phyloP scores from a whole-genome alignment of 2,329 filamentous ascomycete genomes.

The Fusarium sp. region DNA sequence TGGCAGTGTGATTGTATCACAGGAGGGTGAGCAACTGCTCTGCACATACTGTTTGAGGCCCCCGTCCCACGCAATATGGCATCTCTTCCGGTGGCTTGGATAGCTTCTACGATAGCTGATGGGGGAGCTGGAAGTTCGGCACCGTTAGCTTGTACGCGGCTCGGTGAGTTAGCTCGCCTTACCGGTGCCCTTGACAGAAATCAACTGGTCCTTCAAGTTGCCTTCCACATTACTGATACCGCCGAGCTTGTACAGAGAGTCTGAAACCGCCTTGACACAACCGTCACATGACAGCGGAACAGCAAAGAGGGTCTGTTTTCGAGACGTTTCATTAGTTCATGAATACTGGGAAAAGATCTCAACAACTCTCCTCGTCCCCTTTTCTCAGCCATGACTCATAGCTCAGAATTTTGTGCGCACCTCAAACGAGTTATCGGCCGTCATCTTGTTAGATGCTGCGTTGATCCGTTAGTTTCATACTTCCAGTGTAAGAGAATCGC shows the following conservation, averaged over 20 bases:
- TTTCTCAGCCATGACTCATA: conserved; percentile 37
- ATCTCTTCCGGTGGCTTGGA: conserved; percentile 90
- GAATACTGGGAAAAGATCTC: conserved; percentile 18
- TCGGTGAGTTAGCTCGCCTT: conserved; percentile 41
- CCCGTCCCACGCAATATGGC: conserved; percentile 93
- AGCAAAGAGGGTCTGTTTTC: conserved; percentile 84
- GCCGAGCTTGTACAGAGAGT: conserved; percentile 77
- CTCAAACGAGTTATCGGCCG: conserved; percentile 58
- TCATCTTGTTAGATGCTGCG: conserved; percentile 51
- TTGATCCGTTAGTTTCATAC: conserved; percentile 35
- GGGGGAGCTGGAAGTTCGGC: conserved; percentile 70
- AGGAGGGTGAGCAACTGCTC: conserved; percentile 9
- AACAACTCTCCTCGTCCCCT: conserved; percentile 41
- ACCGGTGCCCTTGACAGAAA: conserved; percentile 87
- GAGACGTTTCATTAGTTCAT: conserved; percentile 51
- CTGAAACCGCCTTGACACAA: conserved; percentile 88
- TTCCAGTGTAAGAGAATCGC: conserved; percentile 41
- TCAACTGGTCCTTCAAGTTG: conserved; percentile 82
- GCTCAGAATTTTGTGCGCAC: conserved; percentile 47
- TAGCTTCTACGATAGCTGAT: conserved; percentile 87
- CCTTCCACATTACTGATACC: conserved; percentile 87
- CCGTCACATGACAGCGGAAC: conserved; percentile 92
- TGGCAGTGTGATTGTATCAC: not conserved
- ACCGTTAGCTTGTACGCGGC: conserved; percentile 17
- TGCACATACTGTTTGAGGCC: conserved; percentile 78